phyloP scores from a whole-genome alignment of 2,329 filamentous ascomycete species.

The Aspergillus sp. region DNA sequence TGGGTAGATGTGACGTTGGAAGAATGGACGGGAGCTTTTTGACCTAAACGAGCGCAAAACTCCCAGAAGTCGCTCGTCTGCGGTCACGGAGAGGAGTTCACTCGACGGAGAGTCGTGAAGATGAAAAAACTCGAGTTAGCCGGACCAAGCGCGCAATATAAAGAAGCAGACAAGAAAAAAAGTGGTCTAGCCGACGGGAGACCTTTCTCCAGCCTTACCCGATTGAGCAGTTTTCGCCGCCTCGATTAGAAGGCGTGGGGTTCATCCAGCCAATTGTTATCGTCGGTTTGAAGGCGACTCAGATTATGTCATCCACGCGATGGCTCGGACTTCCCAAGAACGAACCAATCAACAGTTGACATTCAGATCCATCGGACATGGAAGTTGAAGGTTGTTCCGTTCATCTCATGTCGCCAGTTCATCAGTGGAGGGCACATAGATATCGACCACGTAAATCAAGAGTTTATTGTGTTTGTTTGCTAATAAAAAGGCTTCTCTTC shows the following conservation, averaged over 20 bases:
- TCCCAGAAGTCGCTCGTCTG: conserved; percentile 54
- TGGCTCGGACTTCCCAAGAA: no score
- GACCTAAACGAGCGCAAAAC: conserved; percentile 54
- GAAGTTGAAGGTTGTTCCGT: no score
- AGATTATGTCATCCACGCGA: no score
- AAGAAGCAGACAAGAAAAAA: background rate
- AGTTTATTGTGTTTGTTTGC: no score
- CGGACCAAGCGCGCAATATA: background rate
- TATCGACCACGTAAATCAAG: no score
- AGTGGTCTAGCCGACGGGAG: background rate
- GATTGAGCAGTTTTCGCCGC: conserved; percentile 6
- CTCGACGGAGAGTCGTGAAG: conserved; percentile 12
- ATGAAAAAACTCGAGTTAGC: conserved; percentile 8
- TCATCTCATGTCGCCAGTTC: no score
- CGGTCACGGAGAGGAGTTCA: conserved; percentile 9
- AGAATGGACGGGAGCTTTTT: conserved; percentile 46
- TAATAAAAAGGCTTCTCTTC: no score
- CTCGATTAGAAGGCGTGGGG: background rate
- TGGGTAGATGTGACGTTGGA: background rate
- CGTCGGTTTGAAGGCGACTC: no score
- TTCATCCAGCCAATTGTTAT: conserved; percentile 2
- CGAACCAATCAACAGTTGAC: background rate
- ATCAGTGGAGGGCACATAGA: no score
- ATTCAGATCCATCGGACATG: background rate
- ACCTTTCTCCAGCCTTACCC: conserved; percentile 5